Evolutionary conservation across 176 grass and related monocot genomes (phyloP), one percentile per base, ranked within the genome.

Genomic region (Hyparrhenia diplandra): DNA sequence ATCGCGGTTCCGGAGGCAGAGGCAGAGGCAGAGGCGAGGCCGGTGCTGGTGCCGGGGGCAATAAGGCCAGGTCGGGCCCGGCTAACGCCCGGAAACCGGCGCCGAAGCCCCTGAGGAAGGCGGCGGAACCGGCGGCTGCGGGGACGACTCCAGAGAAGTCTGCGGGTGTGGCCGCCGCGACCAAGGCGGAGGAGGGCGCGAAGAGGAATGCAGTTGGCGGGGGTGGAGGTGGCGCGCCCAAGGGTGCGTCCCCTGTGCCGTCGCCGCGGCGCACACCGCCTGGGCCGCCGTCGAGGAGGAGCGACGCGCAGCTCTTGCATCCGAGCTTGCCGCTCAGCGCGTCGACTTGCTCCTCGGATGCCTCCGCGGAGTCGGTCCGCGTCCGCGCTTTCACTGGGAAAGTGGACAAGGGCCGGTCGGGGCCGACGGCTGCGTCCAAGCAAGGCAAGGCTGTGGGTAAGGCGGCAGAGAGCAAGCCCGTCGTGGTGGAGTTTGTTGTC

Each of bases 331-430:
- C 87, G 5, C 86, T 91, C 31, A 83, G 64, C 60, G 87, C 83
- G 81, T 95, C 96, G 78, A 93, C 96, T 47, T 93, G 90, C 79
- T 95, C 96, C 32, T 87, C 88, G 24, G 94, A 94, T 18, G 88
- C 90, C 45, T 94, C 96, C 27, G 69, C 42, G 1, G 92, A 95
- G 57, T 87, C 85, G 1, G 71, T 80, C 78, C 82, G 85, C 42
- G 83, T 85, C 77, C 88, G 84, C 37, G 34, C 82, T 30, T 95
- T 87, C 7, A 75, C 84, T 1, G 90, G 88, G 55, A 90, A 65
- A 64, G 69, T 71, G 43, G 75, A 89, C 20, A 88, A 65, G 77
- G 71, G 68, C 62, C 70, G 73, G 45, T 78, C 84, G 31, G 16
- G 13, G 25, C 58, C 74, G 64, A 49, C 59, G 61, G 82, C 64